phyloP scores from a whole-genome alignment of 108 stramenopile species.

The Mayamaea pseudoterrestris region DNA sequence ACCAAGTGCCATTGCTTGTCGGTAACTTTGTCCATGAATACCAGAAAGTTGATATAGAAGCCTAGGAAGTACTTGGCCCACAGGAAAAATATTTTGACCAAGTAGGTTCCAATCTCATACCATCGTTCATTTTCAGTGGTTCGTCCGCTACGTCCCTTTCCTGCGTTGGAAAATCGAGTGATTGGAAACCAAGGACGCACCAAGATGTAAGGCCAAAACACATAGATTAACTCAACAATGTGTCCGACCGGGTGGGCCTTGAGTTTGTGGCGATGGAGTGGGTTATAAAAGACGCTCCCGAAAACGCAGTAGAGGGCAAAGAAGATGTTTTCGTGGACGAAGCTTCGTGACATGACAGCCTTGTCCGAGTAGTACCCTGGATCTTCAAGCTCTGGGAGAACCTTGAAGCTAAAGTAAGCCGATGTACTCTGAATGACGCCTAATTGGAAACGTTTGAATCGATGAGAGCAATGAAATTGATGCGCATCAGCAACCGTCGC shows the following conservation, averaged over 20 bases:
- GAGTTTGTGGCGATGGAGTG: conserved; percentile 8
- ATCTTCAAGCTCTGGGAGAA: conserved; percentile 25
- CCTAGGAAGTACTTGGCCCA: conserved; percentile 41
- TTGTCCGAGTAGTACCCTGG: conserved; percentile 31
- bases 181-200: conserved; percentile 24
- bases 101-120: conserved; percentile 14
- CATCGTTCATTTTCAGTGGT: conserved; percentile 9
- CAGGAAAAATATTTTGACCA: conserved; percentile 27
- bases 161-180: conserved; percentile 21
- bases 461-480: background rate
- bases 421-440: conserved; percentile 20
- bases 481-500: background rate
- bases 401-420: conserved; percentile 27
- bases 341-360: conserved; percentile 20
- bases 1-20: conserved; percentile 16
- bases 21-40: conserved; percentile 14
- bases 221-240: conserved; percentile 11
- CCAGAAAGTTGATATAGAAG: conserved; percentile 24
- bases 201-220: conserved; percentile 24
- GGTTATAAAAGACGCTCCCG: conserved; percentile 22
- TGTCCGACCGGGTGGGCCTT: conserved; percentile 10
- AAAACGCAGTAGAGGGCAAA: conserved; percentile 15
- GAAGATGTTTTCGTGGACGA: conserved; percentile 31
- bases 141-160: conserved; percentile 10
- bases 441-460: background rate